Percentiles rank a stretch among this genome's conserved stretches.
These are phyloP conservation scores for Lycium barbarum DNA, from an alignment of 257 asterid species.

Conservation along the genomic window DNA sequence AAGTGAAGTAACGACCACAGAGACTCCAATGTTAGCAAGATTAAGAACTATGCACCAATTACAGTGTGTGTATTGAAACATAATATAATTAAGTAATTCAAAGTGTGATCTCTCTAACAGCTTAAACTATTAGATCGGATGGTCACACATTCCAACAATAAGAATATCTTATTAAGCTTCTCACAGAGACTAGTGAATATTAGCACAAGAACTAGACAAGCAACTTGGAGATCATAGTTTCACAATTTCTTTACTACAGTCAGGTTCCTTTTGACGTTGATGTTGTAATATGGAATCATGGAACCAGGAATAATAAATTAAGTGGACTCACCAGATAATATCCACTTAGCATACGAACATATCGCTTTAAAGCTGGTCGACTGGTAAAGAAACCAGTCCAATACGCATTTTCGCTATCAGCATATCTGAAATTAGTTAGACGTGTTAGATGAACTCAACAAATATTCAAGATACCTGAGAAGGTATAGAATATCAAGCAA, in stretches of 20 bases:
- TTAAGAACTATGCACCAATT: neutral
- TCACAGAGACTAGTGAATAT: neutral
- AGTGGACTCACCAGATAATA: conserved; percentile 63
- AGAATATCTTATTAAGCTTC: neutral
- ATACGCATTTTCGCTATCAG: conserved; percentile 64
- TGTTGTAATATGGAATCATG: neutral
- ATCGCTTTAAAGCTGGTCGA: conserved; percentile 83
- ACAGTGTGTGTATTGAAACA: neutral
- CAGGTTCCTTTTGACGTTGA: neutral
- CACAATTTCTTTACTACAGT: neutral
- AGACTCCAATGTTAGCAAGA: neutral
- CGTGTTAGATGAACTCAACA: conserved; percentile 24
- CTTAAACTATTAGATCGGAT: neutral
- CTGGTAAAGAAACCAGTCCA: conserved; percentile 92
- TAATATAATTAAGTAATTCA: neutral
- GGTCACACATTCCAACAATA: neutral
- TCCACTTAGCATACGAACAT: conserved; percentile 75
- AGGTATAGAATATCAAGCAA: conserved; percentile 26
- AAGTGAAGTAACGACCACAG: neutral
- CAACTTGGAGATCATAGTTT: neutral
- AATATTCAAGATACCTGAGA: conserved; percentile 6
- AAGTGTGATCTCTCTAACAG: neutral
- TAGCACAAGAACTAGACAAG: neutral
- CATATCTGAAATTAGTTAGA: conserved; percentile 57
- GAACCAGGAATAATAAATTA: neutral